Percentiles rank a stretch among this genome's conserved stretches.
phyloP scores from a whole-genome alignment of 805 yeast species.

The Lachancea mirantina region DNA sequence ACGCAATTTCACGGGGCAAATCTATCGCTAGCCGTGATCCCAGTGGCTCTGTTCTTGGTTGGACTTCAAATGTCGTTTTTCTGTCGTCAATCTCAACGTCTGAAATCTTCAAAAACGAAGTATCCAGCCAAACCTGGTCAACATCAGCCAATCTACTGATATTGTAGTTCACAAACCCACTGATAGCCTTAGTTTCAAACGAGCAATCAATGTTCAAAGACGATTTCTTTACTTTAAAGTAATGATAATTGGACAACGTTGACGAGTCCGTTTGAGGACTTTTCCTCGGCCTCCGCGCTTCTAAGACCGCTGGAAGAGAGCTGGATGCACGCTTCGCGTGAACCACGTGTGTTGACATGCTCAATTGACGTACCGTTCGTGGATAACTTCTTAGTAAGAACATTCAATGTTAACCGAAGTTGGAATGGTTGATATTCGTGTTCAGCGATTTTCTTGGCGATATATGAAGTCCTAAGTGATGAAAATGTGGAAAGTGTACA shows the following conservation, averaged over 20 bases:
- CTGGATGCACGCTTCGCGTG: too few relatives aligned
- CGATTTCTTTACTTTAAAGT: constrained; percentile 47
- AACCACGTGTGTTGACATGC: too few relatives aligned
- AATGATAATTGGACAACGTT: constrained; percentile 64
- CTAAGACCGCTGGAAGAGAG: constrained; percentile 25
- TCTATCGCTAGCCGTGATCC: constrained; percentile 49
- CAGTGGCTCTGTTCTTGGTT: constrained; percentile 43
- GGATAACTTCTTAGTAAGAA: too few relatives aligned
- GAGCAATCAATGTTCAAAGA: constrained; percentile 44
- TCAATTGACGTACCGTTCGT: too few relatives aligned
- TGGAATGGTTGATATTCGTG: too few relatives aligned
- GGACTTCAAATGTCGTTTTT: constrained; percentile 30
- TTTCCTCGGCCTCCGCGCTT: constrained; percentile 26
- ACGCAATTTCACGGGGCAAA: constrained; percentile 4
- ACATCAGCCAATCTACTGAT: constrained; percentile 32
- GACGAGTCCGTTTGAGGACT: constrained; percentile 63
- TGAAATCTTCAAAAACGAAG: constrained; percentile 51
- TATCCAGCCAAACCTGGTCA: constrained; percentile 50
- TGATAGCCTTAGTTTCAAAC: constrained; percentile 45
- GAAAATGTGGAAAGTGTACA: too few relatives aligned
- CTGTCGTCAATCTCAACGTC: constrained; percentile 35
- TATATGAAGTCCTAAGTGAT: too few relatives aligned
- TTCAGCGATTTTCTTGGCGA: too few relatives aligned
- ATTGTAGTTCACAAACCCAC: constrained; percentile 48
- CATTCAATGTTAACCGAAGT: too few relatives aligned